Percentiles rank a stretch among this genome's conserved stretches.
These are phyloP conservation scores for Pythium pectinolyticum DNA, from an alignment of 352 stramenopile genomes.

Conservation along the genomic window DNA sequence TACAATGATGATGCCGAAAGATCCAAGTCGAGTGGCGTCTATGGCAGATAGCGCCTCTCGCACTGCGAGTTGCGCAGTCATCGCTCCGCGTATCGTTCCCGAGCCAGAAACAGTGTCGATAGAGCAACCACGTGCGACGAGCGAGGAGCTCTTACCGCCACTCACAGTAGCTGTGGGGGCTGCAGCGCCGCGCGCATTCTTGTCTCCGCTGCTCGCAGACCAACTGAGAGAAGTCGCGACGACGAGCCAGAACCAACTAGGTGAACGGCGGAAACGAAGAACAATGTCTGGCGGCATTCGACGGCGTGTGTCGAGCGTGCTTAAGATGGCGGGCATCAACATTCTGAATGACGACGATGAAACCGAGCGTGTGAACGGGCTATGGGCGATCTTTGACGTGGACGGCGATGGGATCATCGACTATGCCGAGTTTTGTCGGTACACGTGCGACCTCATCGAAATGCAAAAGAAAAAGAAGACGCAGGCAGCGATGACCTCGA, in stretches of 20 bases:
- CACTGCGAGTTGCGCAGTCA: not conserved
- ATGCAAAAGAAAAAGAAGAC: constrained; percentile 34
- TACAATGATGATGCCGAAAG: not conserved
- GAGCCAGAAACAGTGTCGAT: not conserved
- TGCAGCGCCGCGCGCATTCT: constrained; percentile 1
- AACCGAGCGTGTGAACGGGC: constrained; percentile 31
- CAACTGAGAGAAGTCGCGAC: constrained; percentile 8
- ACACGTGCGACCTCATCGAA: constrained; percentile 41
- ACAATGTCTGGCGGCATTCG: constrained; percentile 11
- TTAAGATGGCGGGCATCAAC: constrained; percentile 39
- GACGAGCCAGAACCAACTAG: constrained; percentile 1
- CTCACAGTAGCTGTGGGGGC: too few relatives aligned
- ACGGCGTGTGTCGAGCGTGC: constrained; percentile 28
- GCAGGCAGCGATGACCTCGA: constrained; percentile 23
- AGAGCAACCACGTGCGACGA: not conserved
- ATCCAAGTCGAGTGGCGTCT: not conserved
- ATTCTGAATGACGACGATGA: constrained; percentile 36
- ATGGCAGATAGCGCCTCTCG: not conserved
- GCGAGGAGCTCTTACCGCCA: not conserved
- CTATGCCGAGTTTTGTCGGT: constrained; percentile 47
- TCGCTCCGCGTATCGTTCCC: not conserved
- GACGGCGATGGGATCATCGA: constrained; percentile 47
- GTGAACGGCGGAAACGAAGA: not conserved
- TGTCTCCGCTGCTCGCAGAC: constrained; percentile 4
- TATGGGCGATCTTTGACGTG: constrained; percentile 45